Base-by-base conservation (phyloP, 352 stramenopile genomes). In the Phytopythium ostracodes region DNA sequence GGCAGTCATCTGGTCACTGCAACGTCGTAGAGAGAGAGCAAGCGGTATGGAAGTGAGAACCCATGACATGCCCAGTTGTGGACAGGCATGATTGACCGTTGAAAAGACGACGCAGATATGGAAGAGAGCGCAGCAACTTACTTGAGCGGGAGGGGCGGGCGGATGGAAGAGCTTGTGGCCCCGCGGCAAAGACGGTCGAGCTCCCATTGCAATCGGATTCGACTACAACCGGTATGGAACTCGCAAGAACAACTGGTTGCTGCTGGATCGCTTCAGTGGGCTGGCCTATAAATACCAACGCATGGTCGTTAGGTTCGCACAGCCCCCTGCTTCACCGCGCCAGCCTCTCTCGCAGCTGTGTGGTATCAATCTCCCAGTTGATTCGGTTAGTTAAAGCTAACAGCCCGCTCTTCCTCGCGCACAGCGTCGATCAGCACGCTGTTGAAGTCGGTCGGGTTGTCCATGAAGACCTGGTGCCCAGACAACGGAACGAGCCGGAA, bases 391-490 rank as follows among this genome's bases (percentile, higher is more conserved):
- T 67, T 70, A 53, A 68, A 76, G 55, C 4, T 60, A 58, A 71
- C 53, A 20, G 71, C 71, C 38, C 74, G 73, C 59, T 89, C 80
- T 54, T 90, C 67, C 22, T 88, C 77, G 62, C 79, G 79, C 57
- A 92, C 78, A 24, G 80, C 76, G 53, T 89, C 75, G 43, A 88
- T 75, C 33, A 94, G 36, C 60, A 89, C 80, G 57, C 76, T 70
- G 63, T 92, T 91, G 53, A 94, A 94, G 42, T 88, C 84, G 20
- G 46, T 51, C 2, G 84, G 79, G 66, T 94, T 92, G 77, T 94
- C 84, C 84, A 94, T 92, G 63, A 94, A 94, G 25, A 94, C 84
- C 59, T 94, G 84, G 56, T 94, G 84, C 11, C 84, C 84, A 0
- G 84, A 82, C 5, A 73, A 60, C 20, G 84, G 82, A 4, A 94